These are phyloP conservation scores for Chrysanthemum lavandulifolium DNA, from an alignment of 129 eudicot genomes.

Conservation along the genomic window DNA sequence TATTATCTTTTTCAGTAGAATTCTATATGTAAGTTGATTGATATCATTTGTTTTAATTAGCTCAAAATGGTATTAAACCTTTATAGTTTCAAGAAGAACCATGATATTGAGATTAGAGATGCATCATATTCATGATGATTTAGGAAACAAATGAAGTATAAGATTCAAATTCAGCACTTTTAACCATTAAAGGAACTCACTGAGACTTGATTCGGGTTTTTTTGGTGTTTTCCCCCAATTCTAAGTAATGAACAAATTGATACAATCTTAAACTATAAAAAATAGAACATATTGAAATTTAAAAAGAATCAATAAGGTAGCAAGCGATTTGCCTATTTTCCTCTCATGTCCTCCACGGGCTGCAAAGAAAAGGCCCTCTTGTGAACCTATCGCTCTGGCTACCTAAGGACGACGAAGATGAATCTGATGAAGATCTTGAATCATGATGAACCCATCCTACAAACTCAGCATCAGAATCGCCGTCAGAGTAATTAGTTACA, in stretches of 20 bases:
- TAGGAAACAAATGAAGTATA: not conserved
- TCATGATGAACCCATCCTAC: slow-evolving; percentile 31
- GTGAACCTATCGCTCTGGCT: slow-evolving; percentile 25
- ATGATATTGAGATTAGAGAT: too few relatives aligned
- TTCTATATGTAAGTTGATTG: too few relatives aligned
- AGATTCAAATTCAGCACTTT: not conserved
- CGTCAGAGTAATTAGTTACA: slow-evolving; percentile 31
- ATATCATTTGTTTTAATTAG: too few relatives aligned
- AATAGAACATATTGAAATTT: not conserved
- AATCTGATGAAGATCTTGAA: slow-evolving; percentile 33
- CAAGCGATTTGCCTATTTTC: not conserved
- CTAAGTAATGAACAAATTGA: slow-evolving; percentile 14
- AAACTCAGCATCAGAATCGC: slow-evolving; percentile 36
- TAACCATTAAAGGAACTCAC: not conserved
- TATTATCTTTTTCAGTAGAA: too few relatives aligned
- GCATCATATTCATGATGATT: too few relatives aligned
- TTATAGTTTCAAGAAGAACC: too few relatives aligned
- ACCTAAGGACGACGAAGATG: slow-evolving; percentile 31
- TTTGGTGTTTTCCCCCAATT: not conserved
- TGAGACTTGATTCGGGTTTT: not conserved
- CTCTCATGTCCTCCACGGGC: slow-evolving; percentile 31
- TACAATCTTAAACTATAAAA: not conserved
- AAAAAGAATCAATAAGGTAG: slow-evolving; percentile 18
- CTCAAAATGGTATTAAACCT: too few relatives aligned
- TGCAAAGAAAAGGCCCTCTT: slow-evolving; percentile 32